These are phyloP conservation scores for Euptelea pleiosperma DNA, from an alignment of 164 flowering plant species.

Conservation along the genomic window DNA sequence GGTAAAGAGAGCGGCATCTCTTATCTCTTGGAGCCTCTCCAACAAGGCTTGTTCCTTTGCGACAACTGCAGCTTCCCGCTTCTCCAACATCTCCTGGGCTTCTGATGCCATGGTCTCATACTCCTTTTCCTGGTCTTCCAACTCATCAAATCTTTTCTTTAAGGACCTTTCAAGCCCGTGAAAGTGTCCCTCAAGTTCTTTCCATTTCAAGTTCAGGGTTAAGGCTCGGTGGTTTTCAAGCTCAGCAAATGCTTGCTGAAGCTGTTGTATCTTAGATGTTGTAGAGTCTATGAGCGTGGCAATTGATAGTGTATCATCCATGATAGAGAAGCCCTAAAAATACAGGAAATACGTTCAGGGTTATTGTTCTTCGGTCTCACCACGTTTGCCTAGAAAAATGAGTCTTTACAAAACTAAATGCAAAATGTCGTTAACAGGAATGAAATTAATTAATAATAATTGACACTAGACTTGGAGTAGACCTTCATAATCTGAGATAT, in stretches of 20 bases:
- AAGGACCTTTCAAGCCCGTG: conserved; percentile 91
- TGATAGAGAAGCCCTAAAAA: conserved; percentile 28
- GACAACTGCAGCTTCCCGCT: conserved; percentile 68
- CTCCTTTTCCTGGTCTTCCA: conserved; percentile 86
- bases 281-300: conserved; percentile 71
- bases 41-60: conserved; percentile 79
- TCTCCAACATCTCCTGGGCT: conserved; percentile 57
- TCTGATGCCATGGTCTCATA: conserved; percentile 56
- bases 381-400: background rate
- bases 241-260: conserved; percentile 94
- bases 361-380: no score
- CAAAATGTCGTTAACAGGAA: background rate
- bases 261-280: conserved; percentile 84
- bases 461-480: no score
- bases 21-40: conserved; percentile 73
- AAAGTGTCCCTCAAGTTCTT: conserved; percentile 93
- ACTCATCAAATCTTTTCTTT: conserved; percentile 76
- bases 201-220: conserved; percentile 89
- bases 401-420: background rate
- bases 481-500: background rate
- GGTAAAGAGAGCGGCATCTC: conserved; percentile 80
- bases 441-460: background rate
- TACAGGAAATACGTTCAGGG: no score
- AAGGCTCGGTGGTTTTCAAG: conserved; percentile 86
- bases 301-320: conserved; percentile 76